Percentiles rank a stretch among this genome's conserved stretches.
Conservation (phyloP, 139 green algal genomes). For the Astrephomene gubernaculifera region DNA sequence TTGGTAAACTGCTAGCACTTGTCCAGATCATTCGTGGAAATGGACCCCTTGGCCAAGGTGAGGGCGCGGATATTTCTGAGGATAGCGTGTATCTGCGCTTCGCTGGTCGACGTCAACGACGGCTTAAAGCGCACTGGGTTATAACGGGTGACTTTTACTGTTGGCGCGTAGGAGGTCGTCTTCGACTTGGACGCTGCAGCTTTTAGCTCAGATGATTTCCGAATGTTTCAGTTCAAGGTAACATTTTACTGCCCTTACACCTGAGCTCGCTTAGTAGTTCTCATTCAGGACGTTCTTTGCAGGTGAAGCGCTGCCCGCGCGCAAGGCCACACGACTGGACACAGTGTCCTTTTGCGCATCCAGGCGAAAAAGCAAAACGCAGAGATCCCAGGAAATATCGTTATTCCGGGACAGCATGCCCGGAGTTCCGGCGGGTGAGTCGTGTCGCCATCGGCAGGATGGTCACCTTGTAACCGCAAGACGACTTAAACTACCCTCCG, state of each 20-base stretch:
- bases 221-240: slow-evolving; percentile 90
- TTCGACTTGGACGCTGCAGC: slow-evolving; percentile 59
- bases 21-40: no score
- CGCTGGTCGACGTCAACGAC: no score
- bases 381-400: slow-evolving; percentile 85
- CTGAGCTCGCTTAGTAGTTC: background rate
- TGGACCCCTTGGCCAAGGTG: no score
- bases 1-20: background rate
- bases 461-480: no score
- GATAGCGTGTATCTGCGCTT: no score
- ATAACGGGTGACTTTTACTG: background rate
- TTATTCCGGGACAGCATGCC: slow-evolving; percentile 95
- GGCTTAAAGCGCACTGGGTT: no score
- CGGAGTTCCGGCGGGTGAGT: slow-evolving; percentile 87
- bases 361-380: slow-evolving; percentile 94
- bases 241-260: background rate
- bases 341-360: slow-evolving; percentile 95
- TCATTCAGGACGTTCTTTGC: background rate
- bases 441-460: background rate
- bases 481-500: no score
- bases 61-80: no score
- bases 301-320: slow-evolving; percentile 79
- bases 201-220: slow-evolving; percentile 78
- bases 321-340: slow-evolving; percentile 89
- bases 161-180: slow-evolving; percentile 39